These are phyloP conservation scores for Boechera divaricarpa DNA, from an alignment of 345 rosid species.

Conservation along the genomic window DNA sequence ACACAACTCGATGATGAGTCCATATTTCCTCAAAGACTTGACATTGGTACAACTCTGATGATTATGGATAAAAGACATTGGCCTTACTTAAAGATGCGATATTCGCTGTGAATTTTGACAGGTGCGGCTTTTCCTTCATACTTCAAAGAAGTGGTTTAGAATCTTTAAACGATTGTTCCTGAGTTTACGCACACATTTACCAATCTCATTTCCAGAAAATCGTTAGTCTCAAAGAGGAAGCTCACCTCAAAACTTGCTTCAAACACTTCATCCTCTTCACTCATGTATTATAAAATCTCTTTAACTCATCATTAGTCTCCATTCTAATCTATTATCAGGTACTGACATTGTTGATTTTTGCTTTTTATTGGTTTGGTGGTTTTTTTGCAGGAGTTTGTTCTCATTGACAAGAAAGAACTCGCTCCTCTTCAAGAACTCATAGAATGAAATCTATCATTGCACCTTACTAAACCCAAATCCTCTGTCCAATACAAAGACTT, in stretches of 20 bases:
- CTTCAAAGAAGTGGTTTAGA: no score
- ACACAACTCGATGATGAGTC: conserved; percentile 94
- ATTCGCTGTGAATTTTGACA: no score
- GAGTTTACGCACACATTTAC: no score
- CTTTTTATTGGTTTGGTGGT: no score
- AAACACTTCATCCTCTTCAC: conserved; percentile 47
- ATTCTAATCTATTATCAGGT: no score
- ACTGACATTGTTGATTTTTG: no score
- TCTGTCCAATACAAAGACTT: neutral
- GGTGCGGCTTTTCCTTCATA: no score
- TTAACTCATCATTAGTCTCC: no score
- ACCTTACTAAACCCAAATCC: conserved; percentile 53
- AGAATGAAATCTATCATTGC: conserved; percentile 60
- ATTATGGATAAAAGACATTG: neutral
- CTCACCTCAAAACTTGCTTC: conserved; percentile 97
- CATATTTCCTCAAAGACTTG: conserved; percentile 93
- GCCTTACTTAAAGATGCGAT: neutral
- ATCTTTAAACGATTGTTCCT: no score
- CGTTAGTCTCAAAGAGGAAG: conserved; percentile 91
- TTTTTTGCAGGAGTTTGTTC: conserved; percentile 47
- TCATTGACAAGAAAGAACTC: conserved; percentile 88
- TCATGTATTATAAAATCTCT: no score
- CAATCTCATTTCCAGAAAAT: no score
- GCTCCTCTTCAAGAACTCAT: conserved; percentile 89
- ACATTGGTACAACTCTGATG: neutral